phyloP scores from a whole-genome alignment of 441 rosid species.

The Pelargonium australe region DNA sequence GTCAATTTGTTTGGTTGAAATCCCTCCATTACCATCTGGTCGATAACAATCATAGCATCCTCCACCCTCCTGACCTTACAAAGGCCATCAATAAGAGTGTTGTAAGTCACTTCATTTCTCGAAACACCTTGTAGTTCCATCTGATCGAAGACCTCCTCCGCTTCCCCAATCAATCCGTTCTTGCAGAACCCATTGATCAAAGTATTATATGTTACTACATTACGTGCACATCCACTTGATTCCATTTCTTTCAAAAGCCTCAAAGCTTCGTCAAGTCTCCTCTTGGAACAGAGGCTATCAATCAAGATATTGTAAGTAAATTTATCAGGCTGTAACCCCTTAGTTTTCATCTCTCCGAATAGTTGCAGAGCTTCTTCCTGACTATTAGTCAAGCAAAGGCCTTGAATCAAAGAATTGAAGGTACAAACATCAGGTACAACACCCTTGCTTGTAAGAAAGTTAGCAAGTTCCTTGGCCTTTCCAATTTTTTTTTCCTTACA shows the following conservation, averaged over 20 bases:
- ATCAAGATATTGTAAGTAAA: constrained; percentile 78
- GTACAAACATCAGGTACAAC: constrained; percentile 64
- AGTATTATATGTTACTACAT: constrained; percentile 76
- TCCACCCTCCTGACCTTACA: constrained; percentile 70
- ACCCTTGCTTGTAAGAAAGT: constrained; percentile 62
- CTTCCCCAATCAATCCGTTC: constrained; percentile 59
- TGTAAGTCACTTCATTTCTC: constrained; percentile 74
- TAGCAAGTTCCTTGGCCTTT: constrained; percentile 65
- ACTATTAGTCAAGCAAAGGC: constrained; percentile 57
- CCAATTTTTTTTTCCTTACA: constrained; percentile 84
- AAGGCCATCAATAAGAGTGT: constrained; percentile 82
- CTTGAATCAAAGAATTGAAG: constrained; percentile 78
- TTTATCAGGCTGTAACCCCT: constrained; percentile 80
- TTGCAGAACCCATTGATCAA: constrained; percentile 87
- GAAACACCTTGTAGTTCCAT: constrained; percentile 89
- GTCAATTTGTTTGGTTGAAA: constrained; percentile 82
- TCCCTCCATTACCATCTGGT: constrained; percentile 94
- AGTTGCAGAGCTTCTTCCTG: constrained; percentile 53
- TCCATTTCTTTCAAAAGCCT: constrained; percentile 77
- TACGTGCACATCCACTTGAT: constrained; percentile 60
- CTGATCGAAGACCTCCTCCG: constrained; percentile 88
- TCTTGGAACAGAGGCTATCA: constrained; percentile 60
- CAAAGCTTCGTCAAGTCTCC: constrained; percentile 61
- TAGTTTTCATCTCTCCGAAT: constrained; percentile 68
- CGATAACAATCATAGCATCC: constrained; percentile 85